phyloP scores from a whole-genome alignment of 2,329 filamentous ascomycete species.

The Stemphylium vesicarium region DNA sequence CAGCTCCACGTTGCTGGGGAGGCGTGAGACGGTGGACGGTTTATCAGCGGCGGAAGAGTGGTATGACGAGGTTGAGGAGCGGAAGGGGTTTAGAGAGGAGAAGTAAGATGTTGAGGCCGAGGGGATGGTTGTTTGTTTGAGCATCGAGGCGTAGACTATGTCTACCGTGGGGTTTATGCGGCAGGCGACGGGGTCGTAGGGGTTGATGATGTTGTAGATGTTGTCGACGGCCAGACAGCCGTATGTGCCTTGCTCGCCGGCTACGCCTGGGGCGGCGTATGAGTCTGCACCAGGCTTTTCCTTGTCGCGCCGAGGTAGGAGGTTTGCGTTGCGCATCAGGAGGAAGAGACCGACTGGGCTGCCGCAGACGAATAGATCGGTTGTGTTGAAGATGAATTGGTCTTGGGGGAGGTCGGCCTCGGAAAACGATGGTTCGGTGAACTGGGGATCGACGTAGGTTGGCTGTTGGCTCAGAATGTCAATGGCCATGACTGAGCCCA shows the following conservation, averaged over 20 bases:
- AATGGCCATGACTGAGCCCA: slow-evolving; percentile 92
- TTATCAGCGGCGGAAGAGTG: slow-evolving; percentile 33
- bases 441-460: slow-evolving; percentile 64
- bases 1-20: slow-evolving; percentile 73
- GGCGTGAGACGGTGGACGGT: slow-evolving; percentile 40
- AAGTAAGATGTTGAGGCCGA: slow-evolving; percentile 65
- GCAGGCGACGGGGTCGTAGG: slow-evolving; percentile 84
- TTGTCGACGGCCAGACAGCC: slow-evolving; percentile 95
- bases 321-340: slow-evolving; percentile 73
- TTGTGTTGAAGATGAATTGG: slow-evolving; percentile 88
- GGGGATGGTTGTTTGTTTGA: slow-evolving; percentile 82
- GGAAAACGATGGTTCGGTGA: slow-evolving; percentile 40
- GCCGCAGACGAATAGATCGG: slow-evolving; percentile 85
- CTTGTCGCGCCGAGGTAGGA: slow-evolving; percentile 78
- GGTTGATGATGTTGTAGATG: slow-evolving; percentile 89
- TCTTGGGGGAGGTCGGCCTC: slow-evolving; percentile 58
- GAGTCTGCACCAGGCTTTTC: slow-evolving; percentile 77
- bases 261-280: slow-evolving; percentile 61
- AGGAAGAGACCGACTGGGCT: slow-evolving; percentile 94
- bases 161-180: slow-evolving; percentile 91
- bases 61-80: slow-evolving; percentile 30
- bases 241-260: slow-evolving; percentile 79
- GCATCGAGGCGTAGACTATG: slow-evolving; percentile 73
- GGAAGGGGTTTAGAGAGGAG: slow-evolving; percentile 51
- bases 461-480: slow-evolving; percentile 92